A percentile compares a stretch with the other conserved stretches of the same genome.
These are phyloP conservation scores for Epithele typhae DNA, from an alignment of 768 basidiomycete species.

Conservation along the genomic window DNA sequence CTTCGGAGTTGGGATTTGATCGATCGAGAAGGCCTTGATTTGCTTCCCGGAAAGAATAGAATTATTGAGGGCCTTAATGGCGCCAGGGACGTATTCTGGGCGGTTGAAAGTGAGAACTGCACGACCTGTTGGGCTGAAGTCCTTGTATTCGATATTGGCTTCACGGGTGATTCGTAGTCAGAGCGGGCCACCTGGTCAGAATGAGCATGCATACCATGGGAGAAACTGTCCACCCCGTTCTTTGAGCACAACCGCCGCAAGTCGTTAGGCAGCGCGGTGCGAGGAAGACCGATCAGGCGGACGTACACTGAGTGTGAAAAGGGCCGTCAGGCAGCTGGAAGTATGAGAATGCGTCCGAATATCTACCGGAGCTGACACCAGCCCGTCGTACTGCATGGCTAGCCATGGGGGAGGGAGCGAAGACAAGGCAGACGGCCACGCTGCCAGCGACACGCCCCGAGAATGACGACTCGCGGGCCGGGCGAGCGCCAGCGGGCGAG, in stretches of 20 bases:
- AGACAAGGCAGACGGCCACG: too few species aligned
- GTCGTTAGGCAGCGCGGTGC: conserved; percentile 51
- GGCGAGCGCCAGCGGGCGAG: too few species aligned
- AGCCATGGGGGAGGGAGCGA: too few species aligned
- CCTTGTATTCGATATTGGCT: conserved; percentile 60
- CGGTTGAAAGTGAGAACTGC: conserved; percentile 55
- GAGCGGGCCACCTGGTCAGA: neutral
- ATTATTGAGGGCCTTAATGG: conserved; percentile 38
- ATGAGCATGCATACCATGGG: conserved; percentile 13
- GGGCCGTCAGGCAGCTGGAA: too few species aligned
- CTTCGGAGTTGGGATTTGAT: conserved; percentile 13
- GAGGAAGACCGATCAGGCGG: conserved; percentile 34
- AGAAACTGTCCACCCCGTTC: conserved; percentile 25
- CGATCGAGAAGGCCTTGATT: conserved; percentile 32
- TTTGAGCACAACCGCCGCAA: conserved; percentile 37
- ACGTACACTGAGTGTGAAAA: too few species aligned
- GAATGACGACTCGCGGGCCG: too few species aligned
- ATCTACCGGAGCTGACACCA: too few species aligned
- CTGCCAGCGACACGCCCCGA: too few species aligned
- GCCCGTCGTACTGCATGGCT: too few species aligned
- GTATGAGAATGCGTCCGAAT: too few species aligned
- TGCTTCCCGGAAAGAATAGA: conserved; percentile 43
- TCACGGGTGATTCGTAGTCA: neutral
- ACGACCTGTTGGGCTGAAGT: conserved; percentile 54
- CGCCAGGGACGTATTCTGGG: conserved; percentile 39